phyloP scores from a whole-genome alignment of 2,329 filamentous ascomycete species.

The Penicillium sp. region DNA sequence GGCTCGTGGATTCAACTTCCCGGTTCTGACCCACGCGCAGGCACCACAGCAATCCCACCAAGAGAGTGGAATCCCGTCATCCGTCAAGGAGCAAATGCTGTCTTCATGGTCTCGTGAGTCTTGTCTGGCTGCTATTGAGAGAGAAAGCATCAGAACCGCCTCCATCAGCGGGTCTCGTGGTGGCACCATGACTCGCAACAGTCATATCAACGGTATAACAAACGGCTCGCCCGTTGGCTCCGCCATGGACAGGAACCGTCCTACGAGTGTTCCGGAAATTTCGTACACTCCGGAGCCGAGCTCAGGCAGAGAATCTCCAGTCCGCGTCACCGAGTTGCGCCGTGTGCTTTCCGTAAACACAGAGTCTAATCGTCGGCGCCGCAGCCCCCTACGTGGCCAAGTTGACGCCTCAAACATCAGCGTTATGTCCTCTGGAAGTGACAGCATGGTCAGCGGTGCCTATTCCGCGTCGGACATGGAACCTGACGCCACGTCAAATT shows the following conservation, averaged over 20 bases:
- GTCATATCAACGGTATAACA: constrained; percentile 33
- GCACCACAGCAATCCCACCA: constrained; percentile 34
- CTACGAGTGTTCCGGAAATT: constrained; percentile 41
- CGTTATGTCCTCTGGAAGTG: constrained; percentile 44
- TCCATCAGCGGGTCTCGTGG: constrained; percentile 76
- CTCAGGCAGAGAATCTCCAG: constrained; percentile 48
- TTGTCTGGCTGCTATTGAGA: constrained; percentile 68
- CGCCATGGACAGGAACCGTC: constrained; percentile 35
- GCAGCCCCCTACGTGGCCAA: constrained; percentile 48
- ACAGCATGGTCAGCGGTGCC: constrained; percentile 48
- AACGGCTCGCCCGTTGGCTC: constrained; percentile 35
- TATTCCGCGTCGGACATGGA: constrained; percentile 42
- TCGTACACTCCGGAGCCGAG: constrained; percentile 37
- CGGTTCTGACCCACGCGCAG: constrained; percentile 57
- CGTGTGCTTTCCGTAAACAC: constrained; percentile 49
- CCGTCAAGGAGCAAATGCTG: constrained; percentile 74
- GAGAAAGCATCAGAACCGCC: constrained; percentile 66
- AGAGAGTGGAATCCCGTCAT: constrained; percentile 63
- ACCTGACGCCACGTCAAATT: constrained; percentile 30
- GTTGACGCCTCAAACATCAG: constrained; percentile 37
- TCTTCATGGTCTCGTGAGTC: constrained; percentile 77
- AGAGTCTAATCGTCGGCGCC: constrained; percentile 37
- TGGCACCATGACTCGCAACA: constrained; percentile 51
- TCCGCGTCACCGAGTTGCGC: constrained; percentile 52
- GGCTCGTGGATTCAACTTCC: constrained; percentile 63